Percentiles rank a stretch among this genome's conserved stretches.
These are phyloP conservation scores for Oxytropis ochrocephala DNA, from an alignment of 306 rosid genomes.

Conservation along the genomic window DNA sequence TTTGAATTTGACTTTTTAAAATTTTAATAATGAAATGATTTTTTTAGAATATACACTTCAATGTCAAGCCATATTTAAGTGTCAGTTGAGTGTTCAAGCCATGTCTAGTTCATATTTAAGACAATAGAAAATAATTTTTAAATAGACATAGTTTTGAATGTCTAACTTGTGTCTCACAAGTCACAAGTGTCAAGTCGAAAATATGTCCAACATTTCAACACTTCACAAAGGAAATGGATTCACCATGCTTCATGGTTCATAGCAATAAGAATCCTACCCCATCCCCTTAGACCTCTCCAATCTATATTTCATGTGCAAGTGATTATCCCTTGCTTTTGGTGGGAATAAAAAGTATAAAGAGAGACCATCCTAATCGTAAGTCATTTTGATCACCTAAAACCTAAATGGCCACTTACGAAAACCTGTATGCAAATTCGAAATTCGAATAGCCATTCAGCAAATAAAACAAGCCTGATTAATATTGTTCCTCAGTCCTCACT, in stretches of 20 bases:
- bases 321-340: neutral
- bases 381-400: conserved; percentile 1
- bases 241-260: neutral
- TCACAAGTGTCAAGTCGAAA: neutral
- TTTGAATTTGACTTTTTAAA: neutral
- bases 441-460: neutral
- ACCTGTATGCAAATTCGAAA: neutral
- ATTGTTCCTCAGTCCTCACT: neutral
- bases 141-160: neutral
- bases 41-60: neutral
- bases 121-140: no score
- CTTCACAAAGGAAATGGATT: neutral
- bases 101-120: neutral
- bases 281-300: conserved; percentile 7
- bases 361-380: neutral
- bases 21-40: neutral
- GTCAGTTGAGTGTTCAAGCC: neutral
- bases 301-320: neutral
- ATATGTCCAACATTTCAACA: neutral
- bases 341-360: neutral
- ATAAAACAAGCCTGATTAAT: neutral
- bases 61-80: neutral
- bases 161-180: neutral
- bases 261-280: conserved; percentile 5
- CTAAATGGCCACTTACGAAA: neutral